Evolutionary conservation across 805 yeast species (phyloP).

Genomic region (Wickerhamiella kurtzmanii): DNA sequence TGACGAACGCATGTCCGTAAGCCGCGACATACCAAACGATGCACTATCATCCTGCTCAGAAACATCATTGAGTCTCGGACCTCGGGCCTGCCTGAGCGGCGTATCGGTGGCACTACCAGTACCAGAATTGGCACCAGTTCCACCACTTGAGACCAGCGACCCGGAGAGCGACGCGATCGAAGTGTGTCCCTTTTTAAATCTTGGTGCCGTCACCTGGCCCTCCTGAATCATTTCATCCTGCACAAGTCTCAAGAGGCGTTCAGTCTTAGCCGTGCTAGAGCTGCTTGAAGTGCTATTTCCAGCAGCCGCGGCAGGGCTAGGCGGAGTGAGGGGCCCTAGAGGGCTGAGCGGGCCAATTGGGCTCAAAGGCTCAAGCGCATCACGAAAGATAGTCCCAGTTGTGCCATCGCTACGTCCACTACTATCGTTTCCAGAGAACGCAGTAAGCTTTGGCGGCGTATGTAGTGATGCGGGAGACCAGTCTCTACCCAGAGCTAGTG

Average conservation of each 20-base stretch:
- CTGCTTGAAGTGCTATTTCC: neutral
- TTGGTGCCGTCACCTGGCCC: neutral
- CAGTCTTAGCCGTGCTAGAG: neutral
- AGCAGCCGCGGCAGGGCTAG: neutral
- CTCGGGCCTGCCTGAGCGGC: neutral
- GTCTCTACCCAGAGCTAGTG: neutral
- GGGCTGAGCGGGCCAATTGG: too few species aligned
- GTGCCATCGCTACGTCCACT: neutral
- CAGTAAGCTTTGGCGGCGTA: neutral
- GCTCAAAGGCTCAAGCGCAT: too few species aligned
- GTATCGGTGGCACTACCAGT: neutral
- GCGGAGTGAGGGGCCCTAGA: neutral
- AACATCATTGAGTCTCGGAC: neutral
- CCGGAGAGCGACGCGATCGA: conserved; percentile 8
- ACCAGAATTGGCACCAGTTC: neutral
- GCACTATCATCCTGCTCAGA: neutral
- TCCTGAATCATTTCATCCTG: conserved; percentile 1
- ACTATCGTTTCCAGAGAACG: neutral
- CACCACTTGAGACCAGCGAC: conserved; percentile 5
- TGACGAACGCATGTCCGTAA: neutral
- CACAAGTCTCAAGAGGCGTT: neutral
- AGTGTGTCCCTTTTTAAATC: conserved; percentile 4
- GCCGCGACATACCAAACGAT: neutral
- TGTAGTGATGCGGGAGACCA: neutral
- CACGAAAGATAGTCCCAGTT: neutral